Evolutionary conservation across 2,329 filamentous ascomycete genomes (phyloP).

Genomic region (Penicillium frequentans): DNA sequence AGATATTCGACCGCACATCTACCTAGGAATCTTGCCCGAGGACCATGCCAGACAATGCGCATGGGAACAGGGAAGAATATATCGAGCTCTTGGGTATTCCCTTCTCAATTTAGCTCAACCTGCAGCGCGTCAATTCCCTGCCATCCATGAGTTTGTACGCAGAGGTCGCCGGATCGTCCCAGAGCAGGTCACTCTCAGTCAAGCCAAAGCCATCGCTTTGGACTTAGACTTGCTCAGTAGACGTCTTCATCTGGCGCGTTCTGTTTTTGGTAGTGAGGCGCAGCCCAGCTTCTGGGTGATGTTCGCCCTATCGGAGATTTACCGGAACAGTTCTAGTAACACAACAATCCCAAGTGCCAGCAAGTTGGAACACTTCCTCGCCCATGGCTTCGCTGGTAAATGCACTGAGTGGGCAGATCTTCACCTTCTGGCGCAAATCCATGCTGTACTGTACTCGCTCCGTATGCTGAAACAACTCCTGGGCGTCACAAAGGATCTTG

Average conservation of each 20-base stretch:
- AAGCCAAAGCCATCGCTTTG: slow-evolving; percentile 16
- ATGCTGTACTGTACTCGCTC: slow-evolving; percentile 63
- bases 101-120: slow-evolving; percentile 44
- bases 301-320: slow-evolving; percentile 36
- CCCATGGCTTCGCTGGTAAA: slow-evolving; percentile 30
- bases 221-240: slow-evolving; percentile 20
- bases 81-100: slow-evolving; percentile 59
- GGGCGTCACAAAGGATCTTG: slow-evolving; percentile 29
- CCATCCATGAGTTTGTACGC: slow-evolving; percentile 37
- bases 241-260: slow-evolving; percentile 23
- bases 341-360: slow-evolving; percentile 15
- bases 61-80: slow-evolving; percentile 55
- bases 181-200: slow-evolving; percentile 26
- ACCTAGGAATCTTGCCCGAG: slow-evolving; percentile 65
- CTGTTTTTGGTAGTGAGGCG: slow-evolving; percentile 9
- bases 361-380: slow-evolving; percentile 30
- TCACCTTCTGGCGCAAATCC: slow-evolving; percentile 62
- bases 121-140: slow-evolving; percentile 16
- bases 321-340: slow-evolving; percentile 13
- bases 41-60: slow-evolving; percentile 56
- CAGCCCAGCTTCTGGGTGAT: slow-evolving; percentile 32
- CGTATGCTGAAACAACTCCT: slow-evolving; percentile 59
- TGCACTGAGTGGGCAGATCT: slow-evolving; percentile 57
- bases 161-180: slow-evolving; percentile 36
- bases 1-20: slow-evolving; percentile 48